Conservation (phyloP, 306 rosid genomes). For the Myrica gale region DNA sequence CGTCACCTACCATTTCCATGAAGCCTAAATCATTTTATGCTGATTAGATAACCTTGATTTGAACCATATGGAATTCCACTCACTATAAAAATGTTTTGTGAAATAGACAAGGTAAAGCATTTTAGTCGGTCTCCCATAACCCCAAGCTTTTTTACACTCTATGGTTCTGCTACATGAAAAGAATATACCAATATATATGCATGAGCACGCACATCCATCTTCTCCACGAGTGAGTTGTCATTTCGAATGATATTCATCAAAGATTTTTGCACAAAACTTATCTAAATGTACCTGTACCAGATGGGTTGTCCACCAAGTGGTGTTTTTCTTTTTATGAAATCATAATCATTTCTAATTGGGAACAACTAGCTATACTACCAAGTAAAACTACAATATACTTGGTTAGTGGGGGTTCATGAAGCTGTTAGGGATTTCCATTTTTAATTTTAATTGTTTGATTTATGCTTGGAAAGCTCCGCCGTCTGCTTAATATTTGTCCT, state of each 20-base stretch:
- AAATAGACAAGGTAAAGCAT: conserved; percentile 16
- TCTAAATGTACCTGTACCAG: not conserved
- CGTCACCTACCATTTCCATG: conserved; percentile 27
- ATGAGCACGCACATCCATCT: not conserved
- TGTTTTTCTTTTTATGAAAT: not conserved
- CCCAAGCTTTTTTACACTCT: conserved; percentile 12
- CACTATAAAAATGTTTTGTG: conserved; percentile 27
- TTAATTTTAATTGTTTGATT: conserved; percentile 19
- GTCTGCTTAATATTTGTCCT: conserved; percentile 42
- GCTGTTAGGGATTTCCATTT: conserved; percentile 21
- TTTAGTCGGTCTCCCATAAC: conserved; percentile 19
- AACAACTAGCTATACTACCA: conserved; percentile 16
- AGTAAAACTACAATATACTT: conserved; percentile 25
- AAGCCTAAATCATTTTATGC: conserved; percentile 27
- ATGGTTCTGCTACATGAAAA: not conserved
- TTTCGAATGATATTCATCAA: not conserved
- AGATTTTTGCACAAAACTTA: not conserved
- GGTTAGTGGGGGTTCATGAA: conserved; percentile 47
- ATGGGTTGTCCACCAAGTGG: not conserved
- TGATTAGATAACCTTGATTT: conserved; percentile 49
- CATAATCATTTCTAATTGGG: conserved; percentile 6
- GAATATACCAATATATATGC: not conserved
- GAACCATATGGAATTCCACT: conserved; percentile 47
- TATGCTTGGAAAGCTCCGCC: conserved; percentile 49
- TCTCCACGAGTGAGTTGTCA: not conserved